Base-by-base conservation (phyloP, 768 basidiomycete species). In the Suillus ampliporus region DNA sequence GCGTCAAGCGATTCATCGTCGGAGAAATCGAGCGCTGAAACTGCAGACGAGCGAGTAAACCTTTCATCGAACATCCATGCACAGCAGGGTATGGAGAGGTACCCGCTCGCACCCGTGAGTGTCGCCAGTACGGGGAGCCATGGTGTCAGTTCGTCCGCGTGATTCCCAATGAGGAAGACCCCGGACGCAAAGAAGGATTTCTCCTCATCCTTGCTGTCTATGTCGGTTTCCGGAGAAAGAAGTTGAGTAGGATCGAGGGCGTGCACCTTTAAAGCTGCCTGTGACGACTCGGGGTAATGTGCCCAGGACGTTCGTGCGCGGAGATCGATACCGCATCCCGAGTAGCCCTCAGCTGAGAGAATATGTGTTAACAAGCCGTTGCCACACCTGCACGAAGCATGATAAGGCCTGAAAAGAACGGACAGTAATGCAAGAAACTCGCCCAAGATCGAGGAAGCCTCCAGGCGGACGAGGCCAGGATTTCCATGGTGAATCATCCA, bases 101-200 rank as follows among this genome's bases (percentile, higher is more conserved):
- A 92, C 5, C 91, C 92, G 0, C 87, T 84, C 0, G 88, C 85
- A 4, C 72, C 68, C 38, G 82, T 77, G 15, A 89, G 66, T 1
- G 89, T 87, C 0, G 95, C 85, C 6, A 97, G 78, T 1, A 97
- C 83, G 0, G 97, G 94, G 0, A 95, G 74, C 96, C 96, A 99
- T 0, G 97, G 97, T 26, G 96, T 96, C 19, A 99, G 81, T 68
- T 99, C 97, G 77, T 99, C 97, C 0, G 96, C 91, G 74, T 99
- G 97, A 77, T 98, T 98, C 10, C 92, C 95, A 56, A 99, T 91
- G 61, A 99, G 76, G 77, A 97, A 99, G 3, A 81, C 76, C 1
- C 82, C 86, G 0, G 79, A 77, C 9, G 69, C 70, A 57, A 86
- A 72, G 54, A 74, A 72, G 31, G 40, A 70, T 44, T 10, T 61